Evolutionary conservation across 2,329 filamentous ascomycete genomes (phyloP), one percentile per base, ranked within the genome.

Genomic region (Fusarium sp.): DNA sequence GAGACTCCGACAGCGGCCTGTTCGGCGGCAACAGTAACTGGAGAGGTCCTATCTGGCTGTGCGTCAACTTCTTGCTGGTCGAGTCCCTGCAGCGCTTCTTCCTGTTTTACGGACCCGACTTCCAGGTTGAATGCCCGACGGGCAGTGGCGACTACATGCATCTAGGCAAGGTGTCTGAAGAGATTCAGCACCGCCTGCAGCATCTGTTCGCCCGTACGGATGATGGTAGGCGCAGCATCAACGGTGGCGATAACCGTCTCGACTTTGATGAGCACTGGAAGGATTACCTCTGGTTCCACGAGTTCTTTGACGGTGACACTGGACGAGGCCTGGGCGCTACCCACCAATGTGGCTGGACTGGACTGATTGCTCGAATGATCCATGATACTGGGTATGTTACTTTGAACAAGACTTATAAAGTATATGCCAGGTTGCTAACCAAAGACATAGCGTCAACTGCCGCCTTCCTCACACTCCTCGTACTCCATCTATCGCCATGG

Each of bases 1-100:
- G 95, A n/a, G 95, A 98, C 77, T 97, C 95, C 0, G 94, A 98
- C 81, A 97, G 92, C 75, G 93, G 93, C 4, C 86, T 98, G 5
- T 98, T 98, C 76, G 95, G 95, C 58, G 95, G 95, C 71, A 98
- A 98, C 86, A 97, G 93, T 79, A 98, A 98, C 81, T 98, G 95
- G 95, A 89, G 95, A 81, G 95, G 91, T 1, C 95, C 96, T 0
- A 95, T 97, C 73, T 98, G 95, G 95, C 86, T 97, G 53, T 96
- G 93, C 68, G 93, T 97, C 81, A 98, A 98, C 81, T 97, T 97
- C 82, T 82, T 98, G 58, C 86, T 98, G 13, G 91, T 98, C 40
- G 95, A 98, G 79, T 95, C 94, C 6, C 86, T 97, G n/a, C 92
- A 97, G 75, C 87, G 95, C 31, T 98, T 97, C 84, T 96, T 93